Evolutionary conservation across 192 early-diverging fungal species (phyloP).

Genomic region (Hyaloraphidium curvatum): DNA sequence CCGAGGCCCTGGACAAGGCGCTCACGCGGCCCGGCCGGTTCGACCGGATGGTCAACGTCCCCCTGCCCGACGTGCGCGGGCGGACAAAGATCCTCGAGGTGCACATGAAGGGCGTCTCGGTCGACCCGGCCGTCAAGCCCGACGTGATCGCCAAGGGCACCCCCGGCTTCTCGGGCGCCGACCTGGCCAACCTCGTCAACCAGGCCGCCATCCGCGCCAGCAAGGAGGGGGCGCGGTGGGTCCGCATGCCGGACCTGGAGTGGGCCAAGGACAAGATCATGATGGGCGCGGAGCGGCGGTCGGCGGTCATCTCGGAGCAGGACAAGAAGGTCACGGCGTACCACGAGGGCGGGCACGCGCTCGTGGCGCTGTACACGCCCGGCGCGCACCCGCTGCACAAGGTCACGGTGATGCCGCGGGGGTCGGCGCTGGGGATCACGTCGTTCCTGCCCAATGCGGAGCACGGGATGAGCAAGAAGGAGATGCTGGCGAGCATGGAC

Average conservation of each 20-base stretch:
- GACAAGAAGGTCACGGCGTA: constrained; percentile 82
- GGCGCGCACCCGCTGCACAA: constrained; percentile 95
- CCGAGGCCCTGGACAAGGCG: constrained; percentile 91
- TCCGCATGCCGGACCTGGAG: constrained; percentile 72
- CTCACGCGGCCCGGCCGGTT: constrained; percentile 93
- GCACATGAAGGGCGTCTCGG: constrained; percentile 60
- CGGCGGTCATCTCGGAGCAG: constrained; percentile 76
- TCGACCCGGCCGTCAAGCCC: constrained; percentile 56
- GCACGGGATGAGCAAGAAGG: constrained; percentile 52
- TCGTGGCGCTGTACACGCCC: constrained; percentile 85
- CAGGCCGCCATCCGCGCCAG: constrained; percentile 91
- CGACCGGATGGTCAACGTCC: constrained; percentile 83
- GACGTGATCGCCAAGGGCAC: constrained; percentile 82
- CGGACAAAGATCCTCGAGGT: constrained; percentile 79
- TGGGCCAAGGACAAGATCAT: constrained; percentile 97
- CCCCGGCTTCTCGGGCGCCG: constrained; percentile 98
- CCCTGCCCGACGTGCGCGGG: constrained; percentile 92
- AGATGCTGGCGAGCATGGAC: constrained; percentile 45
- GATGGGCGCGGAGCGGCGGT: constrained; percentile 91
- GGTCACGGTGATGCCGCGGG: constrained; percentile 95
- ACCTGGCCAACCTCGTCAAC: constrained; percentile 92
- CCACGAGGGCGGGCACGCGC: constrained; percentile 94
- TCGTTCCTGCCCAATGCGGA: constrained; percentile 70
- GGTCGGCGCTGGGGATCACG: constrained; percentile 53
- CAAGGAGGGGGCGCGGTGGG: constrained; percentile 48